Percentiles rank a stretch among this genome's conserved stretches.
These are phyloP conservation scores for Tremella yokohamensis DNA, from an alignment of 768 basidiomycete species.

Conservation along the genomic window DNA sequence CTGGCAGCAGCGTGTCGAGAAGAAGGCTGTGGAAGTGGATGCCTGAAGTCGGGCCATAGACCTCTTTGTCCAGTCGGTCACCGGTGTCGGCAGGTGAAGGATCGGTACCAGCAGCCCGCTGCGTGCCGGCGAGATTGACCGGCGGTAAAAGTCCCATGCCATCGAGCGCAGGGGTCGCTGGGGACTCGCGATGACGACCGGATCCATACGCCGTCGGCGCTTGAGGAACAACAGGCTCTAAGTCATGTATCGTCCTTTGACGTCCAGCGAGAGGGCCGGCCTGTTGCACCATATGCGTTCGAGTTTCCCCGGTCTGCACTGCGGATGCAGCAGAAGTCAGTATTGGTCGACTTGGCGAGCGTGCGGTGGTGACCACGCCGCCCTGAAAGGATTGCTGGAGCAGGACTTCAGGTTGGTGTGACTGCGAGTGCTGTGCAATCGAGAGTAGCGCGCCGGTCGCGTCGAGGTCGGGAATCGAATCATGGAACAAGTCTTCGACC, in stretches of 20 bases:
- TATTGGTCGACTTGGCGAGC: not conserved
- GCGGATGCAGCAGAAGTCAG: not conserved
- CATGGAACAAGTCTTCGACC: too few species aligned
- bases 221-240: not conserved
- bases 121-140: not conserved
- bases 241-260: not conserved
- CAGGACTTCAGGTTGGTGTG: too few species aligned
- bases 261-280: not conserved
- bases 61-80: not conserved
- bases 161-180: not conserved
- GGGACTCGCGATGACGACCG: not conserved
- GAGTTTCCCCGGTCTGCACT: not conserved
- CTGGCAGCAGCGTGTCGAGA: not conserved
- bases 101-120: not conserved
- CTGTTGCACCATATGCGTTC: not conserved
- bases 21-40: slow-evolving; percentile 1
- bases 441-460: too few species aligned
- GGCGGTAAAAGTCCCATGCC: slow-evolving; percentile 1
- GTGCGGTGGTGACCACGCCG: too few species aligned
- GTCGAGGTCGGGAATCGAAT: too few species aligned
- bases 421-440: too few species aligned
- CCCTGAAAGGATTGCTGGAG: too few species aligned
- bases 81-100: not conserved
- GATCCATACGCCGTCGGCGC: not conserved
- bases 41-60: not conserved